Evolutionary conservation across 306 rosid genomes (phyloP), one percentile per base, ranked within the genome.

Genomic region (Urtica urens): DNA sequence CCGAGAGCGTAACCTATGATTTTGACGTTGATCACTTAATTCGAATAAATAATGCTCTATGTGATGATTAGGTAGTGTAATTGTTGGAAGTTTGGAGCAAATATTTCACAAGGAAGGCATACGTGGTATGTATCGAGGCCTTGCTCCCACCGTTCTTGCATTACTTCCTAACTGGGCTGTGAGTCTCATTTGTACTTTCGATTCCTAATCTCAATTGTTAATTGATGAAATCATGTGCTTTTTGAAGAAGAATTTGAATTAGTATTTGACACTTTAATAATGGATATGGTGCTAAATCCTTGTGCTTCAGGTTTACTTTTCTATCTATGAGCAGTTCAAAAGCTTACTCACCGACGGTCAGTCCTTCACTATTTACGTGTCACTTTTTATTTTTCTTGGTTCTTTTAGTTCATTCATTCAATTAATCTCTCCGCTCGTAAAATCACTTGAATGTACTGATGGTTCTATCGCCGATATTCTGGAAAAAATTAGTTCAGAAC

Each of bases 141-240:
- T 86, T 37, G 46, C 93, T 49, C 96, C 96, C 13, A 86, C 96
- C 34, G 90, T 70, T 51, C 59, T 82, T 38, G 96, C 96, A 28
- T 66, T 86, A 52, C 93, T 86, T 67, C 90, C 96, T 19, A 86
- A 82, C 49, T 82, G 93, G 96, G 96, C 96, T 51, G 96, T 86
- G 61, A 86, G 96, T 72, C 34, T 13, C 39, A 30, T 16, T 52
- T 41, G 29, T 24, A 33, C 42, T 6, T 2, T 58, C 12, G 12
- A 3, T n/a, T n/a, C n/a, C n/a, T n/a, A n/a, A n/a, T n/a, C n/a
- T n/a, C n/a, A n/a, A n/a, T n/a, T n/a, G n/a, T n/a, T n/a, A 12
- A 19, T 54, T 23, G 37, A 18, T 46, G 3, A 37, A 30, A 37
- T 15, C 38, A 18, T 38, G 3, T 17, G 27, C 23, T 6, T 3